Base-by-base conservation (phyloP, 2,329 filamentous ascomycete genomes). In the Botrytis porri region DNA sequence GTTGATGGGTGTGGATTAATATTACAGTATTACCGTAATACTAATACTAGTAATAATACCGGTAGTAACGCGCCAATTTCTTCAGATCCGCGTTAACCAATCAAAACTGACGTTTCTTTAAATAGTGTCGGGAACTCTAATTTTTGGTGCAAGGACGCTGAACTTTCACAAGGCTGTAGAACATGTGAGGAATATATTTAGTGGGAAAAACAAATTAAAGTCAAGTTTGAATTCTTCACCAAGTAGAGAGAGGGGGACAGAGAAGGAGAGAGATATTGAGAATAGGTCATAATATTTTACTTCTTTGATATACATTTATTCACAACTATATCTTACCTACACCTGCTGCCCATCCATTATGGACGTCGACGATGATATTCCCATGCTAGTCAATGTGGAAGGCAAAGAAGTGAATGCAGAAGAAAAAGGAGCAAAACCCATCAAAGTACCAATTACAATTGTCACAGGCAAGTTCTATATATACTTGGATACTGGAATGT, bases 381-480 rank as follows among this genome's bases (percentile, higher is more conserved):
- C 92, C 74, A 87, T 91, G 77, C 84, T 93, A 74, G 85, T 90
- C 43, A 84, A 88, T 70, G 83, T 85, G 8, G 83, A 80, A 48
- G 81, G 75, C 75, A 79, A 75, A 69, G 76, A 74, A 73, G 78
- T 81, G 22, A 80, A 80, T 45, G 78, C 82, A 41, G 82, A 83
- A 5, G 82, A 85, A 29, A 84, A 86, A 63, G 87, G 89, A 29
- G 73, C 80, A 75, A 85, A 86, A 65, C 81, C 83, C 12, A 82
- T 88, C 74, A 94, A 92, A 82, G 93, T 95, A 1, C 93, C 93
- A 29, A 93, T 96, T 76, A 95, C 93, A 0, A 94, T 96, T 75
- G 91, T 96, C 16, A 96, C 93, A 70, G 93, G 91, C 90, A 84
- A 74, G 62, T 43, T 67, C 35, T 25, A 70, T 32, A 20, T 25